Conservation (phyloP, 2,329 filamentous ascomycete species). For the Uncinocarpus reesii region DNA sequence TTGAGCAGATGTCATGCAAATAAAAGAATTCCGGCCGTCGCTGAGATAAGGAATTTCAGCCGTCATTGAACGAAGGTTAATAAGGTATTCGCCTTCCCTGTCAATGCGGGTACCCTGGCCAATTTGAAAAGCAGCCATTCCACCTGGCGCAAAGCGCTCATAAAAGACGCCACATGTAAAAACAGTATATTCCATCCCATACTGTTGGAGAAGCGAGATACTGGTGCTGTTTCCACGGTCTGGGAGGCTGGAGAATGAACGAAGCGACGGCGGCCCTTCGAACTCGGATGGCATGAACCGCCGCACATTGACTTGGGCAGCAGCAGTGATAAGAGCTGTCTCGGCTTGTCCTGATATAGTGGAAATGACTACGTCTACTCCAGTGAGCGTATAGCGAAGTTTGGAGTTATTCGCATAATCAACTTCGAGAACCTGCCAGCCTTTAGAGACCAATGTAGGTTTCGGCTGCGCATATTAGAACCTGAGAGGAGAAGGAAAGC, state of each 20-base stretch:
- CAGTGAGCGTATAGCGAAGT: slow-evolving; percentile 56
- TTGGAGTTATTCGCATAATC: slow-evolving; percentile 52
- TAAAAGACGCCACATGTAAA: slow-evolving; percentile 69
- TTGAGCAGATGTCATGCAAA: slow-evolving; percentile 59
- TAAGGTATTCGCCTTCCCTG: slow-evolving; percentile 54
- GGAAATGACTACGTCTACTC: slow-evolving; percentile 64
- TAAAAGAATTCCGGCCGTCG: slow-evolving; percentile 41
- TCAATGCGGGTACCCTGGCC: slow-evolving; percentile 47
- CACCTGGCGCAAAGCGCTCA: slow-evolving; percentile 61
- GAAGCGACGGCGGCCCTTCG: slow-evolving; percentile 51
- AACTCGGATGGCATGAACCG: slow-evolving; percentile 68
- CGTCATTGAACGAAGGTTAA: slow-evolving; percentile 49
- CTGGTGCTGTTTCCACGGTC: slow-evolving; percentile 52
- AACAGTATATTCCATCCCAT: slow-evolving; percentile 54
- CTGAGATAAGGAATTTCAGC: slow-evolving; percentile 54
- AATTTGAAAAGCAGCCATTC: slow-evolving; percentile 51
- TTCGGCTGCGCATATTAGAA: slow-evolving; percentile 23
- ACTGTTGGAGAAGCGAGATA: slow-evolving; percentile 41
- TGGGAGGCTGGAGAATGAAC: slow-evolving; percentile 48
- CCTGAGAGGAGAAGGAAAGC: slow-evolving; percentile 11
- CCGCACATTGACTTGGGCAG: slow-evolving; percentile 52
- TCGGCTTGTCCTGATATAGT: slow-evolving; percentile 59
- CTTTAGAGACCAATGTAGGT: slow-evolving; percentile 29
- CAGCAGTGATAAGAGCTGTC: slow-evolving; percentile 61
- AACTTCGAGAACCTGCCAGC: slow-evolving; percentile 58